Evolutionary conservation across 139 green algal genomes (phyloP).

Genomic region (Closterium sp.): DNA sequence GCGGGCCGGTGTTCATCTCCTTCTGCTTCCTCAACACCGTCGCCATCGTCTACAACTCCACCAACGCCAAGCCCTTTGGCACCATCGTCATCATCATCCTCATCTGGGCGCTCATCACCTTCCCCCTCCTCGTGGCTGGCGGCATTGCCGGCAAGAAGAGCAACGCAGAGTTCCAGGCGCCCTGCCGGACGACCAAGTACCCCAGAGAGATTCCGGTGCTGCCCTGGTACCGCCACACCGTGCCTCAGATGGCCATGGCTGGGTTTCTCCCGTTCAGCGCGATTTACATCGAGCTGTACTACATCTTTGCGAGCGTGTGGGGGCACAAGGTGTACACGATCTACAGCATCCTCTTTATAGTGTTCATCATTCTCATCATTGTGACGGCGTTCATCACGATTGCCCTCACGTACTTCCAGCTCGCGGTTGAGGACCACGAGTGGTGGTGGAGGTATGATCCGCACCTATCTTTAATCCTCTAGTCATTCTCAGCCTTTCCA

Average conservation of each 20-base stretch:
- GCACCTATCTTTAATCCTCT: background rate
- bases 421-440: conserved; percentile 63
- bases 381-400: conserved; percentile 69
- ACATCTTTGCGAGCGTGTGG: conserved; percentile 75
- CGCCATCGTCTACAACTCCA: conserved; percentile 68
- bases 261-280: conserved; percentile 75
- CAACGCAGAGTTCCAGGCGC: conserved; percentile 51
- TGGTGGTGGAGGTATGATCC: conserved; percentile 62
- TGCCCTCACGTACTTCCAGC: conserved; percentile 69
- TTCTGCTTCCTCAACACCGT: conserved; percentile 82
- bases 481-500: background rate
- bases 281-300: conserved; percentile 78
- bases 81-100: conserved; percentile 85
- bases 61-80: conserved; percentile 79
- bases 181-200: conserved; percentile 66
- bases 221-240: conserved; percentile 60
- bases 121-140: conserved; percentile 59
- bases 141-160: conserved; percentile 59
- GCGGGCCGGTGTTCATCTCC: conserved; percentile 71
- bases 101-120: conserved; percentile 75
- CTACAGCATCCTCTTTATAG: conserved; percentile 69
- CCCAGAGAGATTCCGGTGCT: conserved; percentile 61
- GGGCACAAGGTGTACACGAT: conserved; percentile 76
- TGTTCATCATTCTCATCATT: conserved; percentile 69
- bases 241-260: conserved; percentile 65